A percentile compares a stretch with the other conserved stretches of the same genome.
Conservation (phyloP, 352 stramenopile species). For the Phytophthora crassamura region DNA sequence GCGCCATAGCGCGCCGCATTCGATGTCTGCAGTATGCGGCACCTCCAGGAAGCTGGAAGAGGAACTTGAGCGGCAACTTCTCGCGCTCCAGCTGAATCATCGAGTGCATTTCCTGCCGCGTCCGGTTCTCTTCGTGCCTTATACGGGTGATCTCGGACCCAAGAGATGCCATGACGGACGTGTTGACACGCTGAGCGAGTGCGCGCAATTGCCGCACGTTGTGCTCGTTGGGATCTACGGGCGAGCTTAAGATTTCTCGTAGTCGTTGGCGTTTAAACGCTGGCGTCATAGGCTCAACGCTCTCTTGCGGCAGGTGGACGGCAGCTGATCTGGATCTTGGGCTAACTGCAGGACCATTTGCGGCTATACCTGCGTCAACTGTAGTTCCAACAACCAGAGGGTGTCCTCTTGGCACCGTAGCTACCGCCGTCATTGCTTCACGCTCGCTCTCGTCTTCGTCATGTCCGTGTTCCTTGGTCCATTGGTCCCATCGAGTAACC, state of each 20-base stretch:
- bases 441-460: conserved; percentile 31
- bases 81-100: conserved; percentile 70
- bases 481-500: conserved; percentile 49
- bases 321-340: neutral
- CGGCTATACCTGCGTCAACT: neutral
- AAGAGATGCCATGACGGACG: conserved; percentile 57
- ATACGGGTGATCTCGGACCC: conserved; percentile 48
- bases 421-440: conserved; percentile 25
- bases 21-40: conserved; percentile 76
- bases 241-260: conserved; percentile 65
- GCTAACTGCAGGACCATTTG: conserved; percentile 1
- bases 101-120: conserved; percentile 50
- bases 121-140: conserved; percentile 42
- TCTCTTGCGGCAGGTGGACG: conserved; percentile 8
- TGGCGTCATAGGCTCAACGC: conserved; percentile 35
- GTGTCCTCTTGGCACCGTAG: conserved; percentile 3
- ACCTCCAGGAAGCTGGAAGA: conserved; percentile 82
- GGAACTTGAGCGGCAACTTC: conserved; percentile 74
- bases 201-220: conserved; percentile 50
- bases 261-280: conserved; percentile 68
- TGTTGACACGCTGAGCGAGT: conserved; percentile 55
- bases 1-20: conserved; percentile 70
- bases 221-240: conserved; percentile 57
- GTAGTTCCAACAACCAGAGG: neutral
- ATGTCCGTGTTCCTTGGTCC: conserved; percentile 30